Conservation (phyloP, 73 alveolate species). For the Paramecium pentaurelia region DNA sequence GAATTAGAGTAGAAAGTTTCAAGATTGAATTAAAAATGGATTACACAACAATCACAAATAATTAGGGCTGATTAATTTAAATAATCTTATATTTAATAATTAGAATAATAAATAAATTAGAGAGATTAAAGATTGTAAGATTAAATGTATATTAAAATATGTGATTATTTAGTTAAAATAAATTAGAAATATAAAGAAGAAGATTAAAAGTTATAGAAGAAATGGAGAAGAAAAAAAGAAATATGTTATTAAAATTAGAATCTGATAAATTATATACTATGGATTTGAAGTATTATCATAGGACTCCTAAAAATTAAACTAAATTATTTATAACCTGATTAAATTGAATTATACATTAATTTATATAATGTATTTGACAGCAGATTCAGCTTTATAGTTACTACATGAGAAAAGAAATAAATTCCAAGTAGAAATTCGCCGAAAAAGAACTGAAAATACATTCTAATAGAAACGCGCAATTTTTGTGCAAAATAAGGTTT, state of each 20-base stretch:
- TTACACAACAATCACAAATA: background rate
- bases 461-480: background rate
- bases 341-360: background rate
- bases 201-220: constrained; percentile 19
- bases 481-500: background rate
- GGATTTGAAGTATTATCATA: background rate
- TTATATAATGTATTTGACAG: background rate
- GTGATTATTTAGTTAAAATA: background rate
- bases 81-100: background rate
- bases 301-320: background rate
- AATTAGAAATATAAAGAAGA: background rate
- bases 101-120: background rate
- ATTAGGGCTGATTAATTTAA: background rate
- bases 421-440: background rate
- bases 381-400: background rate
- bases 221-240: constrained; percentile 14
- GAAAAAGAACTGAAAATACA: background rate
- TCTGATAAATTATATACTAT: background rate
- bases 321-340: constrained; percentile 32
- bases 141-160: background rate
- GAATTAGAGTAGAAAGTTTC: background rate
- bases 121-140: constrained; percentile 24
- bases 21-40: background rate
- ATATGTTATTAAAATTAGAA: background rate
- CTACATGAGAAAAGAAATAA: background rate